Evolutionary conservation across 2,329 filamentous ascomycete genomes (phyloP), one percentile per base, ranked within the genome.

Genomic region (Aspergillus sp.): DNA sequence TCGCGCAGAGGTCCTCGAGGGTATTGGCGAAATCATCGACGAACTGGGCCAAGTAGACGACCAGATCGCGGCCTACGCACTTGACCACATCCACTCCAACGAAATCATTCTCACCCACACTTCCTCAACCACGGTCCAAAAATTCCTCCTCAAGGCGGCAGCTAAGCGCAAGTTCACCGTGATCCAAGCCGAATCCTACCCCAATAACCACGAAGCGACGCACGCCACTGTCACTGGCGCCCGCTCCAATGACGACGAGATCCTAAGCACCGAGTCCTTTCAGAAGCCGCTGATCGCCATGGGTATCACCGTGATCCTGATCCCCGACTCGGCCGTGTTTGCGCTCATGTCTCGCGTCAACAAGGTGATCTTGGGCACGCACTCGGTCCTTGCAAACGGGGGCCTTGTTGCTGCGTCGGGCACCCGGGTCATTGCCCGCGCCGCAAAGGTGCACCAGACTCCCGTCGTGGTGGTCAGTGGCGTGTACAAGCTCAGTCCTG

Each of bases 321-420:
- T 97, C 46, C 82, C 88, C 39, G 90, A 94, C 66, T 85, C 83
- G 5, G 86, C 88, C 7, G 79, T 94, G 45, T 94, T 90, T 71
- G 89, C 90, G 1, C 86, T 97, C 59, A 97, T 98, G 87, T 86
- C 90, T 6, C 82, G 86, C 50, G 88, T 96, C 57, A 94, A 91
- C 75, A 96, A 96, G 72, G 91, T 98, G 51, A 86, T 98, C 42
- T 75, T 98, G 5, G 85, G 86, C 8, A 91, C 91, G 4, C 85
- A 90, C 60, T 85, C 86, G 3, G 87, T 98, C 29, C 81, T 94
- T 41, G 87, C 88, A 43, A 93, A 94, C 59, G 93, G 93, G 44
- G 86, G 86, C 5, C 79, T 95, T 28, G 78, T 97, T 29, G 86
- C 88, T 12, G 85, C 89, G 36, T 82, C 86, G 4, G 93, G 93